Evolutionary conservation across 257 asterid genomes (phyloP), one percentile per base, ranked within the genome.

Genomic region (Nicotiana knightiana): DNA sequence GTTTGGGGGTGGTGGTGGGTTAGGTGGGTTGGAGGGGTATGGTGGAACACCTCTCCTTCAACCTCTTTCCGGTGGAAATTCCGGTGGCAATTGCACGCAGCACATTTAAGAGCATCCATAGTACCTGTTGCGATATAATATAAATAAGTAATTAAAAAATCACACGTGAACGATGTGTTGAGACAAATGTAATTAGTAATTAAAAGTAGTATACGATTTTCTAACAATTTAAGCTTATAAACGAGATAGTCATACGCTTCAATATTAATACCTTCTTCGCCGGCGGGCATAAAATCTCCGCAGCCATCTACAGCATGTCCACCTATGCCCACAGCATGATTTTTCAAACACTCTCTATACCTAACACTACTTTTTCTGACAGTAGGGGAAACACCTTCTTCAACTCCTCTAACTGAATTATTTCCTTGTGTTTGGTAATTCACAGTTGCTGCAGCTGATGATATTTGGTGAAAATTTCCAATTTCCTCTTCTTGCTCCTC

Each of bases 11-110:
- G 90, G 3, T 79, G 86, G 5, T 67, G 86, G 54, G 84, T 35
- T 3, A 26, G 30, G 77, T 12, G 54, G 53, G 85, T n/a, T 46
- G 71, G 21, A 21, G 83, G 81, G 17, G 53, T 76, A 17, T 85
- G 88, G 68, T 85, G 81, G 18, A 83, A 83, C 0, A 67, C 77
- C 66, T 77, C 85, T 8, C 85, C 82, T 12, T 37, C 91, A 4
- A 39, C 21, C 57, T 91, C 97, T 53, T 90, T 89, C 6, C 97
- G 91, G 94, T 93, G 97, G 89, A 93, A 93, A 76, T 93, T 93
- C 5, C 97, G 95, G 91, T 93, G 97, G 90, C 97, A 93, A 77
- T 64, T 80, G 86, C 97, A 93, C 70, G 97, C 97, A 28, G 97
- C 97, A 85, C 97, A 93, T 83, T 67, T 83, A 30, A 93, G 91